Base-by-base conservation (phyloP, 2,329 filamentous ascomycete genomes). In the Clarireedia hainanense region DNA sequence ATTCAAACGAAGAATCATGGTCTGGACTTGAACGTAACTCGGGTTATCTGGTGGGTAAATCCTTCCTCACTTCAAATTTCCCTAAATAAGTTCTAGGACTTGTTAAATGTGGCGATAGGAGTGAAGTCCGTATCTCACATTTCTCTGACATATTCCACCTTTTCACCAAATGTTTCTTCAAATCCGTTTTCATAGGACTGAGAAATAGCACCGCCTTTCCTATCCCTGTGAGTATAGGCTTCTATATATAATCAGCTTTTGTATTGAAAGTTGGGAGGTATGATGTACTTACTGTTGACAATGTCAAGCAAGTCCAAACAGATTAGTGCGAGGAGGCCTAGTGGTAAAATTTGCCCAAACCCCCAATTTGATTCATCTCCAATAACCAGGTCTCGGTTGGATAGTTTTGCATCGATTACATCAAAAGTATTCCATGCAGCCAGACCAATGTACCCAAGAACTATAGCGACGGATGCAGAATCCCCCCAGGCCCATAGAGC, bases 311-410 rank as follows among this genome's bases (percentile, higher is more conserved):
- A 34, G 42, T 57, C 55, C 10, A 61, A 43, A 12, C 55, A 42
- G 12, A 59, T 43, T 9, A 60, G 17, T 26, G 51, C 52, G 17
- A 61, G 39, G 15, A 61, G 24, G 3, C 47, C 52, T n/a, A 60
- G 36, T 2, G 59, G 57, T 30, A 61, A 17, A 17, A 61, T 46
- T 23, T 60, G 59, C 4, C 59, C 59, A 45, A 60, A 60, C 0
- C 59, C 59, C 59, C 59, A 61, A 15, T 26, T 43, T 4, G 43
- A 40, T 39, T 61, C 59, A 50, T 58, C 43, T 36, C 54, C 57
- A 7, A 39, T 24, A 17, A 57, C 30, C 17, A 59, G 42, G 17
- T n/a, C 6, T 10, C n/a, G 17, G 30, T 60, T 60, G 1, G 58
- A 60, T 7, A 52, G 12, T 24, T 59, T 60, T 10, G 55, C 17